Conservation (phyloP, 768 basidiomycete genomes). For the Auricularia auricula-judae region DNA sequence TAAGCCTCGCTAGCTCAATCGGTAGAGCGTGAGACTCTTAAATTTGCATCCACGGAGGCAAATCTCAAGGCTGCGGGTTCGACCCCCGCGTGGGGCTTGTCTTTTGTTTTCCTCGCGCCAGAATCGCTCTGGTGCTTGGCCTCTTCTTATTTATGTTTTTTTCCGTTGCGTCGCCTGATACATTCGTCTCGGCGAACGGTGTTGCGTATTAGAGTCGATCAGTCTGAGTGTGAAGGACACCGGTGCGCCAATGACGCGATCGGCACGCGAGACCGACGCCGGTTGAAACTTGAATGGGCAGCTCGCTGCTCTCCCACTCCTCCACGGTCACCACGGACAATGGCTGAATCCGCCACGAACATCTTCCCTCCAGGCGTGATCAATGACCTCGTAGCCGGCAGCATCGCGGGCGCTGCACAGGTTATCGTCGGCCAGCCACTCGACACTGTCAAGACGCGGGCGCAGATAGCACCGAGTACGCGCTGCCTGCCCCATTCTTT, state of each 20-base stretch:
- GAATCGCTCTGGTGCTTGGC: too few relatives aligned
- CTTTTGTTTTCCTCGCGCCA: neutral
- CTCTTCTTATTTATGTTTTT: too few relatives aligned
- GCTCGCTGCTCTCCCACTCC: too few relatives aligned
- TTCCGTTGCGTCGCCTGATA: too few relatives aligned
- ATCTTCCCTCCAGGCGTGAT: constrained; percentile 14
- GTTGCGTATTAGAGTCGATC: too few relatives aligned
- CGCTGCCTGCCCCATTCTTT: neutral
- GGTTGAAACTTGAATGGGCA: neutral
- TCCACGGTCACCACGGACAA: neutral
- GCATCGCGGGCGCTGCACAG: constrained; percentile 87
- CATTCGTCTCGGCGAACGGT: too few relatives aligned
- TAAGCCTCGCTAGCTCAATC: constrained; percentile 9
- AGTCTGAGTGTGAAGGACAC: neutral
- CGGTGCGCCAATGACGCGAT: constrained; percentile 1
- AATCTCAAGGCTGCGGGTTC: constrained; percentile 10
- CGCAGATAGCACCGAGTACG: constrained; percentile 75
- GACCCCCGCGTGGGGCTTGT: constrained; percentile 9
- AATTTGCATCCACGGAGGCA: neutral
- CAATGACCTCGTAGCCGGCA: constrained; percentile 81
- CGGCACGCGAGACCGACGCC: neutral
- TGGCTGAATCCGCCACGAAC: neutral
- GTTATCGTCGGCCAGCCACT: constrained; percentile 91
- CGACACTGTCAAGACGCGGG: constrained; percentile 81
- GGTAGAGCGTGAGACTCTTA: constrained; percentile 11